Conservation (phyloP, 2,329 filamentous ascomycete species). For the Exserohilum turcica region DNA sequence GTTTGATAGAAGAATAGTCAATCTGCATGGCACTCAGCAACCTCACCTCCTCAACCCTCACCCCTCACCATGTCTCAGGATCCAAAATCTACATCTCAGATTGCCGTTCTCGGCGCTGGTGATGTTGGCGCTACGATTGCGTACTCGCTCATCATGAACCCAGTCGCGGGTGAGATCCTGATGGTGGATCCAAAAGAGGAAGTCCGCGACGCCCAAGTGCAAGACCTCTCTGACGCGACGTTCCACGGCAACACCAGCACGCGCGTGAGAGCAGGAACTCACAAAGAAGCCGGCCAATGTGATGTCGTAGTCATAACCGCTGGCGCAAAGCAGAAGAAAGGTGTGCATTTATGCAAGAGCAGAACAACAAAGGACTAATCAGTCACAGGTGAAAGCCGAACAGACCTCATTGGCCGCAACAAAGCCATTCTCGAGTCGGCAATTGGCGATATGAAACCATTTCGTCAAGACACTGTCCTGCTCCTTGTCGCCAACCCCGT, state of each 20-base stretch:
- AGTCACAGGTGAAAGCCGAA: constrained; percentile 22
- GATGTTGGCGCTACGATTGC: constrained; percentile 32
- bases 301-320: constrained; percentile 30
- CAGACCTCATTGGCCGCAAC: constrained; percentile 28
- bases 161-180: constrained; percentile 24
- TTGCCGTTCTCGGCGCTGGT: constrained; percentile 31
- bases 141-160: constrained; percentile 32
- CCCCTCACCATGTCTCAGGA: constrained; percentile 12
- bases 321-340: constrained; percentile 29
- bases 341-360: background rate
- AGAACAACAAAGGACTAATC: background rate
- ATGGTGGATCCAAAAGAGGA: constrained; percentile 30
- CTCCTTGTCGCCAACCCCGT: constrained; percentile 32
- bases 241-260: constrained; percentile 28
- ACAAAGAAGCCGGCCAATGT: constrained; percentile 31
- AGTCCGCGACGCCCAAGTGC: constrained; percentile 27
- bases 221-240: constrained; percentile 24
- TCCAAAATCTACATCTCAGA: constrained; percentile 25
- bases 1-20: constrained; percentile 1
- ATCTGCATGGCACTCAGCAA: background rate
- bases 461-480: constrained; percentile 20
- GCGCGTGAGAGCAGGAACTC: constrained; percentile 24
- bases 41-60: background rate
- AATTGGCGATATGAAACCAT: constrained; percentile 28
- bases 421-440: constrained; percentile 28